These are phyloP conservation scores for Chenopodium quinoa DNA, from an alignment of 148 eudicot genomes.

Conservation along the genomic window DNA sequence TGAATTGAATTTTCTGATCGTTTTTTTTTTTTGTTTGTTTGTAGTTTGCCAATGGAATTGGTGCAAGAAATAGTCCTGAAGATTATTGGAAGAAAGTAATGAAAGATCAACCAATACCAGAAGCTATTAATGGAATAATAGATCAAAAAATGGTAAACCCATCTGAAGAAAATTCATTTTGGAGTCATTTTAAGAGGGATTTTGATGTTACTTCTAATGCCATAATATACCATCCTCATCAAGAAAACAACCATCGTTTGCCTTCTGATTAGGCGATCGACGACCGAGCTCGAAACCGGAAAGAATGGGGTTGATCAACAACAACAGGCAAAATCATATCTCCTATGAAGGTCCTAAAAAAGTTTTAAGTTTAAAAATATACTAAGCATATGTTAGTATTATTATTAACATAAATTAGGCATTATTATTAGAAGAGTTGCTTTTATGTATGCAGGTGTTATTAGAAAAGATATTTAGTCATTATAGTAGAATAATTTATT, in stretches of 20 bases:
- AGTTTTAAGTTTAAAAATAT: no score
- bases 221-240: conserved; percentile 35
- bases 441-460: not conserved
- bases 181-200: conserved; percentile 32
- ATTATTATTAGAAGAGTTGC: not conserved
- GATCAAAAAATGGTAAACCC: conserved; percentile 18
- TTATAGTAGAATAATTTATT: no score
- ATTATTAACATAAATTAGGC: not conserved
- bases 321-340: not conserved
- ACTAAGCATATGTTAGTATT: not conserved
- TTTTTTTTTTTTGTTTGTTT: not conserved
- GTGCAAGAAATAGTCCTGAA: conserved; percentile 38
- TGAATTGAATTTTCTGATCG: not conserved
- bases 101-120: conserved; percentile 37
- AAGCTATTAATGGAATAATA: conserved; percentile 34
- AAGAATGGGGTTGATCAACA: not conserved
- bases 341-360: no score
- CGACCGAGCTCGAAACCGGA: conserved; percentile 8
- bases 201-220: conserved; percentile 38
- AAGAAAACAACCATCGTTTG: conserved; percentile 1
- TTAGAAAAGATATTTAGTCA: not conserved
- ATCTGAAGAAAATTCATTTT: not conserved
- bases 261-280: not conserved
- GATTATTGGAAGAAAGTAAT: conserved; percentile 41
- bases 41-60: conserved; percentile 27